Evolutionary conservation across 495 filamentous ascomycete species (phyloP).

Genomic region (Chaetomidium leptoderma): DNA sequence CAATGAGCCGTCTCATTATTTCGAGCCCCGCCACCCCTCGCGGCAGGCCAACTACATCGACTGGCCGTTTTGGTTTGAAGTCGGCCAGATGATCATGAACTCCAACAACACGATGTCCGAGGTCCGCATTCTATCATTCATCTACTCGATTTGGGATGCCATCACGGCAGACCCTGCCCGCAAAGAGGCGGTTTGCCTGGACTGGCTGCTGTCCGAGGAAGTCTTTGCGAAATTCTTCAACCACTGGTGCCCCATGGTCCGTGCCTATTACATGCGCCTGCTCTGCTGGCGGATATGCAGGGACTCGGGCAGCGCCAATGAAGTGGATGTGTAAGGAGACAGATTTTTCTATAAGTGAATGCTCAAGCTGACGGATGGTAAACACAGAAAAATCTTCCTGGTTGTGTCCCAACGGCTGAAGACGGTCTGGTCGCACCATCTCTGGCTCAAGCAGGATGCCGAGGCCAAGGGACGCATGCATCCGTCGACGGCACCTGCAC

Average conservation of each 20-base stretch:
- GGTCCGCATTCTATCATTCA: constrained; percentile 78
- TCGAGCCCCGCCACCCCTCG: constrained; percentile 12
- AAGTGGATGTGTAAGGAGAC: constrained; percentile 63
- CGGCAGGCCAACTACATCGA: constrained; percentile 48
- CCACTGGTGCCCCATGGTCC: constrained; percentile 98
- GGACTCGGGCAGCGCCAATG: constrained; percentile 62
- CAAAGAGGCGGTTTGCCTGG: constrained; percentile 68
- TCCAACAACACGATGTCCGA: constrained; percentile 95
- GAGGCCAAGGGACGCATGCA: constrained; percentile 50
- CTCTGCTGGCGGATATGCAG: constrained; percentile 89
- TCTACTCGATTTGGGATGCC: constrained; percentile 77
- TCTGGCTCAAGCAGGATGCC: constrained; percentile 63
- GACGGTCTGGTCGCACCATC: constrained; percentile 73
- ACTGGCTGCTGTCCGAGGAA: constrained; percentile 74
- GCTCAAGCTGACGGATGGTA: constrained; percentile 14
- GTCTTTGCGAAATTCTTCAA: constrained; percentile 83
- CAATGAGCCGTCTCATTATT: constrained; percentile 3
- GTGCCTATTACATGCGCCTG: constrained; percentile 91
- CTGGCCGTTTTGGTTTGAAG: constrained; percentile 87
- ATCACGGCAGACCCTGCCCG: constrained; percentile 62
- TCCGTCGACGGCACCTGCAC: constrained; percentile 76
- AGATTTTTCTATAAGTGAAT: not conserved
- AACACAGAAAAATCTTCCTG: constrained; percentile 61
- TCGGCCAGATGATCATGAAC: constrained; percentile 74
- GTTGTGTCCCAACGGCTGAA: constrained; percentile 65